A percentile compares a stretch with the other conserved stretches of the same genome.
phyloP scores from a whole-genome alignment of 768 basidiomycete species.

The Agaricus sinodeliciosus region DNA sequence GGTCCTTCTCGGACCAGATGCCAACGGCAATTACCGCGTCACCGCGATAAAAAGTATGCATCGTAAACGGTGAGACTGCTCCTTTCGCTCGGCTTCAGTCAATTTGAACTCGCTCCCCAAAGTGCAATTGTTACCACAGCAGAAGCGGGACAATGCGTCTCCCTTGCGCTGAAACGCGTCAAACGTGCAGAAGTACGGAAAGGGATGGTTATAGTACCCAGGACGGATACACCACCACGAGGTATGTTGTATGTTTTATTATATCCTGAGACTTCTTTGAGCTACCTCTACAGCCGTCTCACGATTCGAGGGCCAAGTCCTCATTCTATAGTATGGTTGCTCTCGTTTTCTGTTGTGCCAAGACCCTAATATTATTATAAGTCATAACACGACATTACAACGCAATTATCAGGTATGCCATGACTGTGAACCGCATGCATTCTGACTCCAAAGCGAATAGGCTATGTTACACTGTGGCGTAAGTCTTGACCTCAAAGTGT shows the following conservation, averaged over 20 bases:
- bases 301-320: conserved; percentile 88
- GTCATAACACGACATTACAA: conserved; percentile 91
- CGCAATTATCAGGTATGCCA: conserved; percentile 78
- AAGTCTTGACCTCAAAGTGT: conserved; percentile 18
- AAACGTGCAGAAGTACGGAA: conserved; percentile 78
- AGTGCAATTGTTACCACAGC: conserved; percentile 78
- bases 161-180: conserved; percentile 87
- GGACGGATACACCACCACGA: conserved; percentile 70
- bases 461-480: conserved; percentile 94
- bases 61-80: conserved; percentile 63
- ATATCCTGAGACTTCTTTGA: conserved; percentile 4
- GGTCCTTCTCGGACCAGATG: conserved; percentile 85
- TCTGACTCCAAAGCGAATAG: conserved; percentile 22
- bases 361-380: conserved; percentile 20
- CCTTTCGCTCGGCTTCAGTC: neutral
- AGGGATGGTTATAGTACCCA: conserved; percentile 89
- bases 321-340: conserved; percentile 77
- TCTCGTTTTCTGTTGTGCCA: conserved; percentile 3
- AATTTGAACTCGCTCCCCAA: neutral
- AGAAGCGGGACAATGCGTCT: conserved; percentile 95
- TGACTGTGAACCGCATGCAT: neutral
- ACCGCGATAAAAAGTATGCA: conserved; percentile 89
- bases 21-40: conserved; percentile 79
- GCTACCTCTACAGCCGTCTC: conserved; percentile 48
- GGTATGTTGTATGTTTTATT: conserved; percentile 33